These are phyloP conservation scores for Tulasnella calospora DNA, from an alignment of 768 basidiomycete genomes.

Conservation along the genomic window DNA sequence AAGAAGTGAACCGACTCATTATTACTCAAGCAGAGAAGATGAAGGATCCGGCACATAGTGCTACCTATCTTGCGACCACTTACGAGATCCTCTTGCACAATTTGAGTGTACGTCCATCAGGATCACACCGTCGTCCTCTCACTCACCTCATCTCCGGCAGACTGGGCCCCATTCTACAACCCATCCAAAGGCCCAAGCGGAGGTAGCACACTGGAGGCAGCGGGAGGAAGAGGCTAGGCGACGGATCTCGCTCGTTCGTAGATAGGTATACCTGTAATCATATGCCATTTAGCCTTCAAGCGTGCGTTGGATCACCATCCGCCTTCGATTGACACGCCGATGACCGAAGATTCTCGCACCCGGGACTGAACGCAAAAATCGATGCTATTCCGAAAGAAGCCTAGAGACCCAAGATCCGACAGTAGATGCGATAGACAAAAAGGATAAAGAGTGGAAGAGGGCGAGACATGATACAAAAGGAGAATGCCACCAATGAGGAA, in stretches of 20 bases:
- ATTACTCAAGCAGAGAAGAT: conserved; percentile 64
- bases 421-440: background rate
- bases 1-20: conserved; percentile 75
- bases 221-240: conserved; percentile 71
- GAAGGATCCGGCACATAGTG: conserved; percentile 54
- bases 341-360: no score
- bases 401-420: background rate
- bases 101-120: conserved; percentile 55
- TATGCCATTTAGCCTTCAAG: background rate
- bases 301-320: no score
- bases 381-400: background rate
- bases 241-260: conserved; percentile 33
- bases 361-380: background rate
- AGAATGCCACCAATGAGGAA: background rate
- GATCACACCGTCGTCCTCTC: background rate
- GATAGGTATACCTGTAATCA: background rate
- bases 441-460: background rate
- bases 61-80: conserved; percentile 63
- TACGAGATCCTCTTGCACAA: conserved; percentile 75
- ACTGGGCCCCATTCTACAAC: conserved; percentile 52
- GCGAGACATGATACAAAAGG: background rate
- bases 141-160: conserved; percentile 29
- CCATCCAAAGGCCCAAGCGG: conserved; percentile 81
- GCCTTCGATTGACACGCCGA: no score
- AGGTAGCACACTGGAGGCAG: conserved; percentile 81